These are phyloP conservation scores for Catharanthus roseus DNA, from an alignment of 257 asterid species.

Conservation along the genomic window DNA sequence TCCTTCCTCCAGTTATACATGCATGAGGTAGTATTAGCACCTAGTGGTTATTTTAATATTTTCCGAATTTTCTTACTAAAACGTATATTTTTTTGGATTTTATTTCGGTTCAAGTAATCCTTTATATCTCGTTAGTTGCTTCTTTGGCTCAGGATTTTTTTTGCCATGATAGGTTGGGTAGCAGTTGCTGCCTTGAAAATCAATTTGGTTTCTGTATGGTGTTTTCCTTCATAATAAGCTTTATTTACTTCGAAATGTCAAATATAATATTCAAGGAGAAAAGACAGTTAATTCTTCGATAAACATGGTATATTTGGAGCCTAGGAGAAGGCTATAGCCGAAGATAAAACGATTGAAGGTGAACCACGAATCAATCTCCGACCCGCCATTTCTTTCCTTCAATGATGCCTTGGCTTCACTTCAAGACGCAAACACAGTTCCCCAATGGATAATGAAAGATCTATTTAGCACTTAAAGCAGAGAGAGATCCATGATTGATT, in stretches of 20 bases:
- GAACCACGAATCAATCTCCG: no score
- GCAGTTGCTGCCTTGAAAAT: neutral
- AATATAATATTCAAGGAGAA: neutral
- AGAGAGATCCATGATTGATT: neutral
- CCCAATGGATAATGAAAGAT: neutral
- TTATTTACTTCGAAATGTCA: neutral
- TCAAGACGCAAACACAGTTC: neutral
- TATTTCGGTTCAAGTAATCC: no score
- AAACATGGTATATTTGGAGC: neutral
- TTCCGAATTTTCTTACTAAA: conserved; percentile 2
- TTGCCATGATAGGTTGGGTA: neutral
- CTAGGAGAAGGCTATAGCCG: neutral
- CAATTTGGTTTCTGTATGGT: neutral
- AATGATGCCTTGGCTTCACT: no score
- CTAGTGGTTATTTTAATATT: neutral
- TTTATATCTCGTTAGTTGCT: neutral
- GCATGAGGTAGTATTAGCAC: conserved; percentile 66
- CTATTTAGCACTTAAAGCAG: neutral
- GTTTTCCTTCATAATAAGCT: neutral
- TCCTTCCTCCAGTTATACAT: conserved; percentile 74
- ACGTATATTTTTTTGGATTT: conserved; percentile 7
- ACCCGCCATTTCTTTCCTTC: no score
- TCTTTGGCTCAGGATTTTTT: neutral
- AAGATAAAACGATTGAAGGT: neutral
- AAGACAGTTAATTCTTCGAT: neutral